Percentiles rank a stretch among this genome's conserved stretches.
These are phyloP conservation scores for Daldinia childiae DNA, from an alignment of 495 filamentous ascomycete species.

Conservation along the genomic window DNA sequence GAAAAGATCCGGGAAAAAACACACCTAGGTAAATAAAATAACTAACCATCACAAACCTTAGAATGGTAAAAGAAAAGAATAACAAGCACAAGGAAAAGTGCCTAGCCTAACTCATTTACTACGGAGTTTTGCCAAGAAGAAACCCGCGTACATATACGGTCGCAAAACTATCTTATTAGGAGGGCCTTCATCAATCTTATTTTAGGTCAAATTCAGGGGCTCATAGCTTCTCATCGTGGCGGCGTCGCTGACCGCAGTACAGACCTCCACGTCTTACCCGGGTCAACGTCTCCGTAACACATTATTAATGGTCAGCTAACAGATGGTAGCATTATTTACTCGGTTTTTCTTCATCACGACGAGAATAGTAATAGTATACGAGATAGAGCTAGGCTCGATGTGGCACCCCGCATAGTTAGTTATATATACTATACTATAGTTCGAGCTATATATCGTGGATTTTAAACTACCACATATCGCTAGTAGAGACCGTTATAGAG, in stretches of 20 bases:
- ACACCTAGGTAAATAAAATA: background rate
- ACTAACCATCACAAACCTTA: background rate
- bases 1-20: background rate
- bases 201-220: constrained; percentile 32
- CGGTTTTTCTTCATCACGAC: too few species aligned
- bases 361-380: background rate
- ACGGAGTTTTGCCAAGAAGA: background rate
- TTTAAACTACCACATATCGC: background rate
- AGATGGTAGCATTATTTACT: too few species aligned
- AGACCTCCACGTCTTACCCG: constrained; percentile 7
- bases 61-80: background rate
- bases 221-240: constrained; percentile 29
- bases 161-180: constrained; percentile 1
- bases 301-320: background rate
- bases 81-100: background rate
- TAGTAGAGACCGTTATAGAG: background rate
- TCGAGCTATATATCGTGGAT: background rate
- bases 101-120: background rate
- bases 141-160: background rate
- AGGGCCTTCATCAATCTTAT: constrained; percentile 25
- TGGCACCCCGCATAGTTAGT: background rate
- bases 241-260: constrained; percentile 20
- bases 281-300: background rate
- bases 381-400: background rate
- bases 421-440: too few species aligned